Conservation (phyloP, 495 filamentous ascomycete species). For the Aspergillus affinis region DNA sequence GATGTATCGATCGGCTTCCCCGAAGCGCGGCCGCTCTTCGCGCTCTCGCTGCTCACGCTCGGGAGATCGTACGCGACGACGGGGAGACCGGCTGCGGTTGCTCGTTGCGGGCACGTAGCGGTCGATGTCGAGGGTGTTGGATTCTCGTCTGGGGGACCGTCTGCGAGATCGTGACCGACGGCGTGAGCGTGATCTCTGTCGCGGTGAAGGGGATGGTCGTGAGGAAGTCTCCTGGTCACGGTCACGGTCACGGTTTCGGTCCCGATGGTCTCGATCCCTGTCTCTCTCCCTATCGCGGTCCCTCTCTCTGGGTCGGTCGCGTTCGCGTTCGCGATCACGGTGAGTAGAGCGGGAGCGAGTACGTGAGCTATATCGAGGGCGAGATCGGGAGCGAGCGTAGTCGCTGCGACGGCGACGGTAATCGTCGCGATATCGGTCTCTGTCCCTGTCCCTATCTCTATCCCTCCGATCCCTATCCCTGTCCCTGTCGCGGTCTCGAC, state of each 20-base stretch:
- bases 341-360: constrained; percentile 5
- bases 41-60: constrained; percentile 13
- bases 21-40: constrained; percentile 23
- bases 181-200: constrained; percentile 25
- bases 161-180: constrained; percentile 23
- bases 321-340: constrained; percentile 15
- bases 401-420: constrained; percentile 28
- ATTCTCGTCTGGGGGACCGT: constrained; percentile 30
- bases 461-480: constrained; percentile 26
- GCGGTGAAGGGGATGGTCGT: constrained; percentile 22
- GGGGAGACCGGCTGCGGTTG: constrained; percentile 45
- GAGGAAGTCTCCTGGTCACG: constrained; percentile 21
- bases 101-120: constrained; percentile 50
- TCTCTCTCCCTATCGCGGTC: constrained; percentile 1
- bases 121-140: constrained; percentile 45
- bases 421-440: constrained; percentile 27
- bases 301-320: constrained; percentile 14
- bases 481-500: constrained; percentile 29
- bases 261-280: not conserved
- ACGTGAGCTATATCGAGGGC: constrained; percentile 12
- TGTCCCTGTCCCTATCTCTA: constrained; percentile 27
- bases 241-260: constrained; percentile 2
- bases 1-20: constrained; percentile 58
- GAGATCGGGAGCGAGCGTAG: constrained; percentile 18
- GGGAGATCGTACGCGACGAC: constrained; percentile 40